phyloP scores from a whole-genome alignment of 495 filamentous ascomycete genomes.

The Rostrohypoxylon terebratum region DNA sequence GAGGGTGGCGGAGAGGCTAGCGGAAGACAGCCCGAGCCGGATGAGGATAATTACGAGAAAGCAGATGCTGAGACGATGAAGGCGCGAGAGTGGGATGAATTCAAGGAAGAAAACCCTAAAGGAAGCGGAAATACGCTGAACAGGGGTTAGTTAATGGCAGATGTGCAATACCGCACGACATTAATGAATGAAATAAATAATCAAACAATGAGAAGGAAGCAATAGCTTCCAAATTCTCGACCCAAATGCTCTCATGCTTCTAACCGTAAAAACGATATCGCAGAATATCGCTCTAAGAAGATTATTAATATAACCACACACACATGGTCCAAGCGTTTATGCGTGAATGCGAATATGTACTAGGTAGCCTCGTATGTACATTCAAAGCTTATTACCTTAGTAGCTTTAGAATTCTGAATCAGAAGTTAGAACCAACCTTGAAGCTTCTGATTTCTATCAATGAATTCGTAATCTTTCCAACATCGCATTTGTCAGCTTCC shows the following conservation, averaged over 20 bases:
- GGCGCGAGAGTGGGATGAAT: conserved; percentile 96
- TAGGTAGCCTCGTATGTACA: background rate
- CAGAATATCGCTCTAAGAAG: background rate
- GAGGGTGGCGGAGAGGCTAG: conserved; percentile 89
- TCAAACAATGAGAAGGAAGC: background rate
- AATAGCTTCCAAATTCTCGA: background rate
- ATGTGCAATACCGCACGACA: background rate
- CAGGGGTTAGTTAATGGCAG: conserved; percentile 66
- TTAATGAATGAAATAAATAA: background rate
- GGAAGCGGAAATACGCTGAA: conserved; percentile 90
- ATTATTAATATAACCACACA: background rate
- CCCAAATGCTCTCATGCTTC: background rate
- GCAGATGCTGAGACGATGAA: conserved; percentile 93
- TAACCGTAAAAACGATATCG: background rate
- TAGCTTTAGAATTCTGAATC: conserved; percentile 27
- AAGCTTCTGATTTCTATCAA: background rate
- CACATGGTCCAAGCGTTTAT: background rate
- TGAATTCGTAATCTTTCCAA: conserved; percentile 14
- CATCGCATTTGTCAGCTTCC: background rate
- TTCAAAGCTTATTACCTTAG: background rate
- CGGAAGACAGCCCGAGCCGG: conserved; percentile 72
- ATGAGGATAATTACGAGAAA: conserved; percentile 89
- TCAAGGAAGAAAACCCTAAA: conserved; percentile 86
- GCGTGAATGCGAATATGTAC: background rate
- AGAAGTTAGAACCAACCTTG: background rate